A percentile compares a stretch with the other conserved stretches of the same genome.
phyloP scores from a whole-genome alignment of 495 filamentous ascomycete species.

The Penicillium arizonense region DNA sequence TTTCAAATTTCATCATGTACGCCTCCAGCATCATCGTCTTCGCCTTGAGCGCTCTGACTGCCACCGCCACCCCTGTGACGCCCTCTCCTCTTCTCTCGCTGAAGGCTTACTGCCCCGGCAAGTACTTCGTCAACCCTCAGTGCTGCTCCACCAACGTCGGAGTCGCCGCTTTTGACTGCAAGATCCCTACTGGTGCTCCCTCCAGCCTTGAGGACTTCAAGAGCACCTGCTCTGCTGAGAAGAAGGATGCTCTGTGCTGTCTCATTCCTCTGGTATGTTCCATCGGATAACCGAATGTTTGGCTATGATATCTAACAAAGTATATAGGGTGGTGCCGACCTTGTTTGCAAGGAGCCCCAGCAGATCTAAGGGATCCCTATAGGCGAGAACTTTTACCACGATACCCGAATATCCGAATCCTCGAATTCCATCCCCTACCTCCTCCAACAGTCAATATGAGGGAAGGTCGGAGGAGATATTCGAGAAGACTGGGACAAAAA shows the following conservation, averaged over 20 bases:
- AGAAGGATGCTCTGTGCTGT: neutral
- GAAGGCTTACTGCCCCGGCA: neutral
- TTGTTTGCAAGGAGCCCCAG: neutral
- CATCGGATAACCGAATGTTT: neutral
- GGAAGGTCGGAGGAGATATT: neutral
- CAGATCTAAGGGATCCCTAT: neutral
- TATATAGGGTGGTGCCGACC: neutral
- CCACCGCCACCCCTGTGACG: neutral
- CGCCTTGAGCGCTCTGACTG: neutral
- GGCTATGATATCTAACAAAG: neutral
- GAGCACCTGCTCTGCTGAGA: neutral
- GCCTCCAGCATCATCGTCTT: neutral
- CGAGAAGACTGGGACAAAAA: neutral
- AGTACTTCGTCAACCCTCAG: slow-evolving; percentile 2
- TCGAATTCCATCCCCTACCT: neutral
- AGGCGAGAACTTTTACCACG: neutral
- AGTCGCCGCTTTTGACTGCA: neutral
- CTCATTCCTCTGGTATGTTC: neutral
- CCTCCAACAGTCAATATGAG: neutral
- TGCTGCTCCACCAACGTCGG: neutral
- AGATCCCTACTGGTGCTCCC: neutral
- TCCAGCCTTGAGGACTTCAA: neutral
- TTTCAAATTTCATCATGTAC: neutral
- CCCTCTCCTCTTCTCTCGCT: neutral
- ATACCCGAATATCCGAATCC: neutral